A percentile compares a stretch with the other conserved stretches of the same genome.
Evolutionary conservation across 352 stramenopile genomes (phyloP).

Genomic region (Phytophthora syringae): DNA sequence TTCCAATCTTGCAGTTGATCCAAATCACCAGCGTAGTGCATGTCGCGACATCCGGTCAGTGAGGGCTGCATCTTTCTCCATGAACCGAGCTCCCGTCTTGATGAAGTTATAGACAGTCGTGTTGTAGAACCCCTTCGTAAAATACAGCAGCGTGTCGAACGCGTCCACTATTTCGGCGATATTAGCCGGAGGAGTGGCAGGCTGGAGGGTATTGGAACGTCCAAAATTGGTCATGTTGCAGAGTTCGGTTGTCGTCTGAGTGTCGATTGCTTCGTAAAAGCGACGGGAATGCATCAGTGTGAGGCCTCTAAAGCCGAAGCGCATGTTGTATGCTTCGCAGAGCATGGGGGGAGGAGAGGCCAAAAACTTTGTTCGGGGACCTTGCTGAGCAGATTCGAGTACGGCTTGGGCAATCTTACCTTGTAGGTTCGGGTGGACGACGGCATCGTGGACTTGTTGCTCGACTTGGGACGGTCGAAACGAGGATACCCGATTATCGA

Average conservation of each 20-base stretch:
- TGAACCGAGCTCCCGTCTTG: background rate
- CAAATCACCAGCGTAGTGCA: constrained; percentile 18
- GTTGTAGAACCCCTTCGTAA: constrained; percentile 12
- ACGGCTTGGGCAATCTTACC: constrained; percentile 25
- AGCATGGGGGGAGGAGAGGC: constrained; percentile 10
- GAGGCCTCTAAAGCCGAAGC: constrained; percentile 11
- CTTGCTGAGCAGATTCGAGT: constrained; percentile 15
- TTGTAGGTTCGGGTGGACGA: background rate
- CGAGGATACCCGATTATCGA: background rate
- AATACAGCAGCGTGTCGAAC: background rate
- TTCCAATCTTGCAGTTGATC: constrained; percentile 15
- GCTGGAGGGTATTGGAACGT: constrained; percentile 6
- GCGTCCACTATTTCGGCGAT: constrained; percentile 4
- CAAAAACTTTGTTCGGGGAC: constrained; percentile 1
- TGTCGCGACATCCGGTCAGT: background rate
- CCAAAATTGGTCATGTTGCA: constrained; percentile 17
- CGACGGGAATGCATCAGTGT: constrained; percentile 14
- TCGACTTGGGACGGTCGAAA: constrained; percentile 14
- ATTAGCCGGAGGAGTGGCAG: background rate
- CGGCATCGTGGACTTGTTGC: background rate
- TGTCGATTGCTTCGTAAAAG: constrained; percentile 1
- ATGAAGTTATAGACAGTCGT: constrained; percentile 2
- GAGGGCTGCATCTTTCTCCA: background rate
- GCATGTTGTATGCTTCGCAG: constrained; percentile 14
- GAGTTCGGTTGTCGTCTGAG: background rate